Evolutionary conservation across 805 yeast genomes (phyloP).

Genomic region (Zygotorulaspora florentina): DNA sequence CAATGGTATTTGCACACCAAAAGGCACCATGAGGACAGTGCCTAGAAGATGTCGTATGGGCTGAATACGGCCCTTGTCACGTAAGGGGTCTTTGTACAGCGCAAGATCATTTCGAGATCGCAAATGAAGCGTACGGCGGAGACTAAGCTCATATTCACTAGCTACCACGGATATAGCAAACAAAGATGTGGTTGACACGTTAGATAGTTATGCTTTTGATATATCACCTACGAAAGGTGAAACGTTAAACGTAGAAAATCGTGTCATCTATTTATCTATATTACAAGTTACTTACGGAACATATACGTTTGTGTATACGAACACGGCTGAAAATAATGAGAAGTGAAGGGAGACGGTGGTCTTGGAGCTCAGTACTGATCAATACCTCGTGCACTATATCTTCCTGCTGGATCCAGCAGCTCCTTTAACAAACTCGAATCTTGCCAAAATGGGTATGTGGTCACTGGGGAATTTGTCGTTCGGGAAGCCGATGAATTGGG

Average conservation of each 20-base stretch:
- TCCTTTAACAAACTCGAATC: conserved; percentile 63
- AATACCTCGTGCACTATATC: conserved; percentile 12
- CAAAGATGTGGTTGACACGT: too few relatives aligned
- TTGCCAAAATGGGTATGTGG: conserved; percentile 81
- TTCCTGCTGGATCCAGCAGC: conserved; percentile 30
- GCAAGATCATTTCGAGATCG: too few relatives aligned
- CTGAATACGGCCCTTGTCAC: too few relatives aligned
- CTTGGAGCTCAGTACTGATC: neutral
- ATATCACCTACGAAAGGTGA: too few relatives aligned
- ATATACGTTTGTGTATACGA: conserved; percentile 2
- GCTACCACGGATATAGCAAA: too few relatives aligned
- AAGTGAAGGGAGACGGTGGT: neutral
- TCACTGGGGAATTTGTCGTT: conserved; percentile 92
- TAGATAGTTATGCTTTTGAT: too few relatives aligned
- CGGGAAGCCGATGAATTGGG: conserved; percentile 85
- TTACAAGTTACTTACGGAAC: conserved; percentile 8
- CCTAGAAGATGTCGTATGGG: too few relatives aligned
- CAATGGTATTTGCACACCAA: too few relatives aligned
- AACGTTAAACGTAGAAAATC: neutral
- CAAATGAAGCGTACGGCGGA: too few relatives aligned
- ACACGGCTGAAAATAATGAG: neutral
- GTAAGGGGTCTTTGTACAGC: too few relatives aligned
- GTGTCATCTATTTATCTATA: conserved; percentile 10
- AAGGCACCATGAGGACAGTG: too few relatives aligned
- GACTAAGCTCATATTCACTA: too few relatives aligned